phyloP scores from a whole-genome alignment of 805 yeast species.

The Candida cerambycidarum region DNA sequence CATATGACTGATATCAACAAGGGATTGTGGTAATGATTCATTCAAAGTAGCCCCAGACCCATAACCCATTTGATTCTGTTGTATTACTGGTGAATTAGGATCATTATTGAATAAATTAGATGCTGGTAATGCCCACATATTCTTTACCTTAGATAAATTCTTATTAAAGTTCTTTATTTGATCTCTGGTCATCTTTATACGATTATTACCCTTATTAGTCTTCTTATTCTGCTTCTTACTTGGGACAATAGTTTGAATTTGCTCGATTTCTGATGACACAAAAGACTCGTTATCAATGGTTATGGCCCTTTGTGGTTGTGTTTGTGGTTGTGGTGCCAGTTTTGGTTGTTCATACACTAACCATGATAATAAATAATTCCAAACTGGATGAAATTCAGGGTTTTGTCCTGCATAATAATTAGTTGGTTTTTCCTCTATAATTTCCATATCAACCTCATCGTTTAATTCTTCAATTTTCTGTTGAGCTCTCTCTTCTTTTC shows the following conservation, averaged over 20 bases:
- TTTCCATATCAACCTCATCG: conserved; percentile 1
- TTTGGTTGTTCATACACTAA: conserved; percentile 27
- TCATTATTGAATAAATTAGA: conserved; percentile 16
- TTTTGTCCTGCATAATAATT: conserved; percentile 16
- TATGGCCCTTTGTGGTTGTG: not conserved
- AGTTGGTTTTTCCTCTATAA: conserved; percentile 4
- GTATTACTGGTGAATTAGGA: conserved; percentile 3
- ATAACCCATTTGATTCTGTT: not conserved
- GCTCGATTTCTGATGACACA: conserved; percentile 5
- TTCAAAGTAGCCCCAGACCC: conserved; percentile 9
- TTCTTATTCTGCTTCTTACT: not conserved
- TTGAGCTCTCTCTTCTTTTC: conserved; percentile 6
- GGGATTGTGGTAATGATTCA: conserved; percentile 17
- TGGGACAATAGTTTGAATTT: conserved; percentile 3
- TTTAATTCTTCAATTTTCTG: conserved; percentile 4
- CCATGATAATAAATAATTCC: conserved; percentile 41
- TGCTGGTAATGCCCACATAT: conserved; percentile 36
- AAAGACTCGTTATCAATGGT: not conserved
- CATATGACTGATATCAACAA: conserved; percentile 7
- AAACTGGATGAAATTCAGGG: conserved; percentile 34
- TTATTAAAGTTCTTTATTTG: conserved; percentile 16
- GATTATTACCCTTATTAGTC: conserved; percentile 2
- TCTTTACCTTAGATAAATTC: conserved; percentile 20
- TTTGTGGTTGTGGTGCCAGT: not conserved
- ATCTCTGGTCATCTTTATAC: conserved; percentile 12